Evolutionary conservation across 805 yeast genomes (phyloP), one percentile per base, ranked within the genome.

Genomic region (Myxozyma udenii): DNA sequence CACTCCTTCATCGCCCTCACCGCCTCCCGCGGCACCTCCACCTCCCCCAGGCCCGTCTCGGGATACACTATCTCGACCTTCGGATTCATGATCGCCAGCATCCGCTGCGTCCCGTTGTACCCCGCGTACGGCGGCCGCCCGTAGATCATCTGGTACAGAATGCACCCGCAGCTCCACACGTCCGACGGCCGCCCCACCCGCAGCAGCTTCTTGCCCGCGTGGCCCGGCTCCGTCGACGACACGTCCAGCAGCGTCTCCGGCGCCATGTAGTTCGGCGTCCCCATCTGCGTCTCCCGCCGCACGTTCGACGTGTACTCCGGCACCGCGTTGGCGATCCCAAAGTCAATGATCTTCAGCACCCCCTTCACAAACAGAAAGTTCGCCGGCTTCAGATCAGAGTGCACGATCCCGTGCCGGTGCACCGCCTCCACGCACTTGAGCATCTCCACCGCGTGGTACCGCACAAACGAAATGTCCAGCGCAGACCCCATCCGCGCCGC

Each of bases 161-260:
- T 91, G 67, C 98, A 89, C 0, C 98, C 98, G 69, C 96, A 86
- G 19, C 98, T 89, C 98, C 98, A 93, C 14, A 93, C 83, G 70
- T 93, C 98, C 1, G 97, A 85, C 0, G 98, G 96, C 62, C 83
- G 84, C 1, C 98, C 97, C 9, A 90, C 95, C 67, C 80, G 86
- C 91, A 64, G 65, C 30, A 61, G 43, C 37, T 42, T 47, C 43
- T 50, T 84, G 71, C 33, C 79, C 69, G 51, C 70, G 50, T 64
- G 66, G 4, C 65, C 51, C 28, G 69, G 72, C 46, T 67, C 73
- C 4, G 35, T 38, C 47, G 39, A 59, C 46, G 72, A 74, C 53
- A 74, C 79, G 67, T 85, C 95, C 41, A 84, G 75, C 53, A 91
- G 71, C 0, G 97, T 87, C 68, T 91, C 98, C 0, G 98, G 98